These are phyloP conservation scores for Exophiala calicioides DNA, from an alignment of 2,329 filamentous ascomycete species.

Conservation along the genomic window DNA sequence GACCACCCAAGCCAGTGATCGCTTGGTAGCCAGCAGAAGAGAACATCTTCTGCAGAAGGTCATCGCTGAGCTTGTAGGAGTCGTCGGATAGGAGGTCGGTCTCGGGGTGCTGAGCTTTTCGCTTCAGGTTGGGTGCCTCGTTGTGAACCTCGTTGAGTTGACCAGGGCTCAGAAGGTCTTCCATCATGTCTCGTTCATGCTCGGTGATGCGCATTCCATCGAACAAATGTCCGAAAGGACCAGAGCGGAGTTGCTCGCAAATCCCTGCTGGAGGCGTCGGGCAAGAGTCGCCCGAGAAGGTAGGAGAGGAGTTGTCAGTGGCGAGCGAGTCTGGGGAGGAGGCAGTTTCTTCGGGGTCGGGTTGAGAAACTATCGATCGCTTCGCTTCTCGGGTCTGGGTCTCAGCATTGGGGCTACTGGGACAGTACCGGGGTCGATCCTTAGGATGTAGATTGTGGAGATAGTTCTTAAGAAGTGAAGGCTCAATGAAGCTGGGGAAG, in stretches of 20 bases:
- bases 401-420: slow-evolving; percentile 8
- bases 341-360: slow-evolving; percentile 13
- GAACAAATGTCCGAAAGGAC: slow-evolving; percentile 20
- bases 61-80: slow-evolving; percentile 5
- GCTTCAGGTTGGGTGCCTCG: background rate
- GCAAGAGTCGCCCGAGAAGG: slow-evolving; percentile 12
- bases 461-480: slow-evolving; percentile 21
- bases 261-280: slow-evolving; percentile 15
- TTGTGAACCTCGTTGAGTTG: background rate
- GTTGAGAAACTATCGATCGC: background rate
- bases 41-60: slow-evolving; percentile 10
- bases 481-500: slow-evolving; percentile 25
- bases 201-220: slow-evolving; percentile 23
- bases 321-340: slow-evolving; percentile 21
- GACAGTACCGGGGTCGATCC: slow-evolving; percentile 21
- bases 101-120: background rate
- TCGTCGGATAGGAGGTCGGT: slow-evolving; percentile 5
- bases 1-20: background rate
- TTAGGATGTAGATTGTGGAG: slow-evolving; percentile 26
- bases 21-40: background rate
- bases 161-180: slow-evolving; percentile 17
- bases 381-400: background rate
- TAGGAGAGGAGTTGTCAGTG: slow-evolving; percentile 16
- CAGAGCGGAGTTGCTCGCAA: slow-evolving; percentile 17
- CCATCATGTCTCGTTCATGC: slow-evolving; percentile 24